Evolutionary conservation across 495 filamentous ascomycete genomes (phyloP).

Genomic region (Evernia prunastri): DNA sequence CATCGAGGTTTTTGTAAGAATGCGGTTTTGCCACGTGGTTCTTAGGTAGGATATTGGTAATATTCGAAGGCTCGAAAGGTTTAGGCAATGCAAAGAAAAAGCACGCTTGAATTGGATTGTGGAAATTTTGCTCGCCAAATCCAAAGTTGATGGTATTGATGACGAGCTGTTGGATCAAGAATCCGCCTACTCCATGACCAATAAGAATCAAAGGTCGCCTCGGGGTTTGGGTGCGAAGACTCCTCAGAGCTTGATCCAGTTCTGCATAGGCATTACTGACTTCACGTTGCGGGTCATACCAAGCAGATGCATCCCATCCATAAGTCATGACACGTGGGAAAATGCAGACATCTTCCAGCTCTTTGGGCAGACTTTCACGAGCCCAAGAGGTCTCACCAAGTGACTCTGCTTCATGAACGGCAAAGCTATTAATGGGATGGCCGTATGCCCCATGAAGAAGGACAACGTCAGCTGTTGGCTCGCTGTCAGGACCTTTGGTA

Average conservation of each 20-base stretch:
- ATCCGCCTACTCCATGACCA: constrained; percentile 16
- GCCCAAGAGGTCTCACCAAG: constrained; percentile 8
- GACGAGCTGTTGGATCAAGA: constrained; percentile 17
- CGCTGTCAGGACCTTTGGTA: neutral
- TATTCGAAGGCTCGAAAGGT: neutral
- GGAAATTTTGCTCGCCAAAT: constrained; percentile 4
- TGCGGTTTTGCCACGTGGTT: neutral
- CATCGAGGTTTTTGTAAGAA: neutral
- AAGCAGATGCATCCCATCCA: constrained; percentile 16
- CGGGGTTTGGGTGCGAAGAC: neutral
- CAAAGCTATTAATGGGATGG: constrained; percentile 18
- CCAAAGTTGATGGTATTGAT: constrained; percentile 13
- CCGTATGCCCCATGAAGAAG: constrained; percentile 13
- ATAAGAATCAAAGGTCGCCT: constrained; percentile 12
- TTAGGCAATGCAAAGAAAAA: constrained; percentile 18
- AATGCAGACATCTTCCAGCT: constrained; percentile 8
- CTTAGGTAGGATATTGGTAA: constrained; percentile 4
- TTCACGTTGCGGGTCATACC: constrained; percentile 3
- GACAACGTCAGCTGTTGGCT: constrained; percentile 15
- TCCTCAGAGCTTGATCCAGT: neutral
- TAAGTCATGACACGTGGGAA: constrained; percentile 20
- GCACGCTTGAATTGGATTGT: constrained; percentile 13
- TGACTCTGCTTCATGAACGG: neutral
- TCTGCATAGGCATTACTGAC: neutral
- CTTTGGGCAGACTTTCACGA: constrained; percentile 6